Evolutionary conservation across 2,329 filamentous ascomycete species (phyloP).

Genomic region (Talaromyces sp.): DNA sequence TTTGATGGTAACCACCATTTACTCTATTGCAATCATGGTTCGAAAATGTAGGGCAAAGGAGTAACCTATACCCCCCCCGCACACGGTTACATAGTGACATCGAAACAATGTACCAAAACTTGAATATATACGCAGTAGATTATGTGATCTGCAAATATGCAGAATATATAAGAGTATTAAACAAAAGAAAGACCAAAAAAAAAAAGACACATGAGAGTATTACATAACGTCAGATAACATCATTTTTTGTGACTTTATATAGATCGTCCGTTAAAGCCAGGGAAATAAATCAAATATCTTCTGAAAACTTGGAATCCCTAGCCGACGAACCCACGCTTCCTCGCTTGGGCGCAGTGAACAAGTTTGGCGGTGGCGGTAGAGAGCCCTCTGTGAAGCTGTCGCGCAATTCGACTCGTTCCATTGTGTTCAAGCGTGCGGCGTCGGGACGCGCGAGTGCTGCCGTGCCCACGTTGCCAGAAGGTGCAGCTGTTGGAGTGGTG

Average conservation of each 20-base stretch:
- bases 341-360: slow-evolving; percentile 11
- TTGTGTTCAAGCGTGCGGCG: slow-evolving; percentile 12
- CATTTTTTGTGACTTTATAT: neutral
- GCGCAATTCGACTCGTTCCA: slow-evolving; percentile 21
- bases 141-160: neutral
- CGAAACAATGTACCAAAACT: neutral
- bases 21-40: too few species aligned
- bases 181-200: neutral
- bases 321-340: slow-evolving; percentile 19
- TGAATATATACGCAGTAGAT: neutral
- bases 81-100: too few species aligned
- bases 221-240: neutral
- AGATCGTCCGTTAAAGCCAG: neutral
- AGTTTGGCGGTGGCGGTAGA: slow-evolving; percentile 24
- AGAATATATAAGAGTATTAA: neutral
- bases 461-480: neutral
- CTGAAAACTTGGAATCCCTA: slow-evolving; percentile 33
- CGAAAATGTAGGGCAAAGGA: too few species aligned
- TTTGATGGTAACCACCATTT: too few species aligned
- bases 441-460: slow-evolving; percentile 9
- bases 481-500: slow-evolving; percentile 2
- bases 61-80: too few species aligned
- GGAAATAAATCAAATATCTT: slow-evolving; percentile 26
- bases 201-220: neutral
- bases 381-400: slow-evolving; percentile 27